phyloP scores from a whole-genome alignment of 306 rosid species.

The Cicer chorassanicum region DNA sequence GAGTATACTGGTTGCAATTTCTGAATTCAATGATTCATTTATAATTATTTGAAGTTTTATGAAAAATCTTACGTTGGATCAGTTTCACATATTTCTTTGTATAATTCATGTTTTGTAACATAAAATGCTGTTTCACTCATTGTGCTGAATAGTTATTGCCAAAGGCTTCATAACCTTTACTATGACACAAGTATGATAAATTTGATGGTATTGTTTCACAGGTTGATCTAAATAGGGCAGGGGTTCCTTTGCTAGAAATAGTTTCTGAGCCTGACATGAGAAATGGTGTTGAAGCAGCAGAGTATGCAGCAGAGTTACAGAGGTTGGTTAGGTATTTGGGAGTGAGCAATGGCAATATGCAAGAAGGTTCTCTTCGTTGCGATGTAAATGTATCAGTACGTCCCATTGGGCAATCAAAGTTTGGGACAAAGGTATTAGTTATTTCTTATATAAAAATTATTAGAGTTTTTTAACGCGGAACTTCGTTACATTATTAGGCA shows the following conservation, averaged over 20 bases:
- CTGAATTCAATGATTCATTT: too few species aligned
- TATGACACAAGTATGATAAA: slow-evolving; percentile 31
- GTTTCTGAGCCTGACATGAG: slow-evolving; percentile 99
- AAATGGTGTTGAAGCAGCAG: slow-evolving; percentile 95
- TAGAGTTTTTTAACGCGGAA: slow-evolving; percentile 2
- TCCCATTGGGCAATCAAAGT: slow-evolving; percentile 75
- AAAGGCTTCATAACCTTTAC: neutral
- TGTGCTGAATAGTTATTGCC: neutral
- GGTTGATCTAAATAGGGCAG: slow-evolving; percentile 98
- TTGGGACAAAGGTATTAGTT: slow-evolving; percentile 81
- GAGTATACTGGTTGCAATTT: too few species aligned
- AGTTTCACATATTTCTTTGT: slow-evolving; percentile 2
- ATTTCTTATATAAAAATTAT: slow-evolving; percentile 3
- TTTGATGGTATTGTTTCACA: slow-evolving; percentile 47
- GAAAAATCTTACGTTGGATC: neutral
- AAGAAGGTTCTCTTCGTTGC: slow-evolving; percentile 96
- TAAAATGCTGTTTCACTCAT: slow-evolving; percentile 11
- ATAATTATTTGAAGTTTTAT: neutral
- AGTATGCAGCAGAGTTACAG: slow-evolving; percentile 92
- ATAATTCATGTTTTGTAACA: slow-evolving; percentile 3
- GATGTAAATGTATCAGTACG: slow-evolving; percentile 92
- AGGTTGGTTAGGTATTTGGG: slow-evolving; percentile 90
- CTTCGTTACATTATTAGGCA: neutral
- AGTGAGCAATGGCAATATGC: slow-evolving; percentile 96
- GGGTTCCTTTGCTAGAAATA: slow-evolving; percentile 97